Evolutionary conservation across 2,329 filamentous ascomycete species (phyloP), one percentile per base, ranked within the genome.

Genomic region (Talaromyces sp.): DNA sequence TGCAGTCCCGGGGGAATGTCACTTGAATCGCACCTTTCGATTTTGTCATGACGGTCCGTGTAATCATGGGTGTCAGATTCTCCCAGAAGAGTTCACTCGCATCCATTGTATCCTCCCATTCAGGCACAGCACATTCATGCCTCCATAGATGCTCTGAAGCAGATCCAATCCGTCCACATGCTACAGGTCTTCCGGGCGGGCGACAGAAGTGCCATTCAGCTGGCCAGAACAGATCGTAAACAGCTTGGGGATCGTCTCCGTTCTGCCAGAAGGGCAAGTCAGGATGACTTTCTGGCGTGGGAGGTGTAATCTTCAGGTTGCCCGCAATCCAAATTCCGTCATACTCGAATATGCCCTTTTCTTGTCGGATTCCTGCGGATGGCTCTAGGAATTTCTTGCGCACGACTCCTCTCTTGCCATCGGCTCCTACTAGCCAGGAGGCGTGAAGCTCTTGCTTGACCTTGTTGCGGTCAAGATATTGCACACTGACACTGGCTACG

Each of bases 361-460:
- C 65, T 67, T 74, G 66, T 29, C 64, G 58, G 13, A 75, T 67
- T 3, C 73, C 73, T 60, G 65, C 70, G 6, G 58, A 40, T 11
- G 74, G 70, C 61, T 75, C 66, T 2, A 76, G 67, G 64, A 74
- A 76, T 7, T 68, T 67, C 61, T 76, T 76, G 13, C 73, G 67
- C 17, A 72, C 73, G 65, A 68, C 74, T 38, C 76, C 75, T 69
- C 67, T 74, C 66, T 71, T 76, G 1, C 73, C 72, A 68, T 78
- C 70, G 2, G 72, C 67, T n/a, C 70, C 69, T 58, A 75, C 69
- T 6, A 75, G 65, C 63, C 67, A 72, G 43, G 54, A 38, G 5
- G 67, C 47, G 11, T 45, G 60, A 27, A 71, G 65, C 19, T 64
- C 11, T 13, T 61, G 61, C 31, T 38, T 53, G 27, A 19, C 47